These are phyloP conservation scores for Tubosaeta sp. DNA, from an alignment of 768 basidiomycete genomes.

Conservation along the genomic window DNA sequence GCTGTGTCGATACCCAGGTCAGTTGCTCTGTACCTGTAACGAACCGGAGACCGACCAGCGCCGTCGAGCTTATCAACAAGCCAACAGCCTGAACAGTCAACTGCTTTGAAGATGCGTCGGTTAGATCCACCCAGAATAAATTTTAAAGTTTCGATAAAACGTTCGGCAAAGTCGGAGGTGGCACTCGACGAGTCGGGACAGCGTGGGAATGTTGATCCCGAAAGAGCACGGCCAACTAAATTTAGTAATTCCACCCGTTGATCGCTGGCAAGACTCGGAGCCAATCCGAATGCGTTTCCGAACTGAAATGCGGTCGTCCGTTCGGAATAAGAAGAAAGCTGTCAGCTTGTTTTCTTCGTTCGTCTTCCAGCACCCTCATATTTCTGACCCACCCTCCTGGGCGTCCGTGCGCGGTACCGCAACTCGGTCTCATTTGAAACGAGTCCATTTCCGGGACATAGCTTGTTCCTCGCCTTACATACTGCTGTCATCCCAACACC, in stretches of 20 bases:
- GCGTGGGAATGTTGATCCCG: not conserved
- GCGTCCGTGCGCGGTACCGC: not conserved
- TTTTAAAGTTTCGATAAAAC: not conserved
- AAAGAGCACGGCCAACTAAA: not conserved
- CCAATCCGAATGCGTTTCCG: constrained; percentile 9
- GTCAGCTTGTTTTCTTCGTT: not conserved
- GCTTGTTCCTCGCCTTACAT: constrained; percentile 1
- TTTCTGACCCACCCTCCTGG: not conserved
- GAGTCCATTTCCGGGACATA: not conserved
- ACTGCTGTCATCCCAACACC: constrained; percentile 1
- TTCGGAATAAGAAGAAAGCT: constrained; percentile 10
- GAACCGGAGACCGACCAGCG: not conserved
- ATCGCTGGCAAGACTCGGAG: constrained; percentile 9
- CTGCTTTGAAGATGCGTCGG: no score
- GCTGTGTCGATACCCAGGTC: not conserved
- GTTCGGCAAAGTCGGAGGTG: not conserved
- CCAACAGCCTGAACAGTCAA: no score
- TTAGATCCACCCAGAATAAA: no score
- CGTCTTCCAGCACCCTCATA: not conserved
- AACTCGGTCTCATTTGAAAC: constrained; percentile 8
- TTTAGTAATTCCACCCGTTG: not conserved
- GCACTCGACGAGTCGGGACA: not conserved
- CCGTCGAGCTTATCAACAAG: no score
- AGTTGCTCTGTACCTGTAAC: not conserved
- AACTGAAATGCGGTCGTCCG: constrained; percentile 8